A percentile compares a stretch with the other conserved stretches of the same genome.
These are phyloP conservation scores for Tremellales sp. DNA, from an alignment of 1,284 basidiomycete species.

Conservation along the genomic window DNA sequence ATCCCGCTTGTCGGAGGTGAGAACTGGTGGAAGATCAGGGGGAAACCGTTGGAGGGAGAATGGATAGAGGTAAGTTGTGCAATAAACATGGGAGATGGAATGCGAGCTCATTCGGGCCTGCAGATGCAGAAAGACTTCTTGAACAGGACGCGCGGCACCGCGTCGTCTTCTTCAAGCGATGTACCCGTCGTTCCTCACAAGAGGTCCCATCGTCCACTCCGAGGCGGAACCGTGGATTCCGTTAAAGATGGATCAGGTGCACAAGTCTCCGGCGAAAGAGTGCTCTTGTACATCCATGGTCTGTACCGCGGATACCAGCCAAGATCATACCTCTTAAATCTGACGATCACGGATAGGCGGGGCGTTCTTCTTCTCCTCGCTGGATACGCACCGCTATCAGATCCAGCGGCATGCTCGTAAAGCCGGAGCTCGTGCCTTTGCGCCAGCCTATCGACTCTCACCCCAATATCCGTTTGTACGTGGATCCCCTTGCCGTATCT, in stretches of 20 bases:
- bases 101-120: not conserved
- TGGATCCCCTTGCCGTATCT: constrained; percentile 42
- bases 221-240: constrained; percentile 22
- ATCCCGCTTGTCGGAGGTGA: constrained; percentile 64
- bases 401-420: constrained; percentile 85
- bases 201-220: constrained; percentile 12
- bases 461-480: constrained; percentile 95
- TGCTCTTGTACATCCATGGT: constrained; percentile 49
- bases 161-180: not conserved
- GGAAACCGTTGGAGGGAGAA: constrained; percentile 71
- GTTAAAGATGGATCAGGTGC: constrained; percentile 37
- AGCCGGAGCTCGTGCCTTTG: constrained; percentile 72
- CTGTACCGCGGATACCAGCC: constrained; percentile 4
- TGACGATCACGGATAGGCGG: constrained; percentile 32
- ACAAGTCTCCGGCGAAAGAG: constrained; percentile 40
- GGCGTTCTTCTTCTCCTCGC: constrained; percentile 47
- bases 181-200: not conserved
- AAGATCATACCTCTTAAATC: constrained; percentile 9
- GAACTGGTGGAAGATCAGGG: constrained; percentile 92
- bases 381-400: constrained; percentile 58
- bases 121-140: constrained; percentile 52
- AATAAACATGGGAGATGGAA: not conserved
- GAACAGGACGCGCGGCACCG: constrained; percentile 24
- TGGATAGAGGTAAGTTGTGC: constrained; percentile 63
- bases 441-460: constrained; percentile 79